Conservation (phyloP, 495 filamentous ascomycete species). For the Staphylotrichum tortipilum region DNA sequence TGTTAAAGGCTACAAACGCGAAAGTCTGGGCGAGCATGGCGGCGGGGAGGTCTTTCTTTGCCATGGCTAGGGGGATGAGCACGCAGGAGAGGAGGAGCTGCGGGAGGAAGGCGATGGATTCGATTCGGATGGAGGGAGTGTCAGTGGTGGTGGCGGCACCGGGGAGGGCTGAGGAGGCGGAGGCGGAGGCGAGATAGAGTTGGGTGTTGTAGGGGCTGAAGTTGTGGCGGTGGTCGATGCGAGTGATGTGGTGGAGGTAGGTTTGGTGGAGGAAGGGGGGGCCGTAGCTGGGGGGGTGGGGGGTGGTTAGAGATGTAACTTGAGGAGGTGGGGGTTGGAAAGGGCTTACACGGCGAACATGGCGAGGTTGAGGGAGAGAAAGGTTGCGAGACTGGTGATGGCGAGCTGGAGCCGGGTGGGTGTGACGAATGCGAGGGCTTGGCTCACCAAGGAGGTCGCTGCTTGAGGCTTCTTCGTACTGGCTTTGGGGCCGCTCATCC, state of each 20-base stretch:
- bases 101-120: conserved; percentile 78
- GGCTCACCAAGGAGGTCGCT: conserved; percentile 8
- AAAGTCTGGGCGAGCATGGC: conserved; percentile 99
- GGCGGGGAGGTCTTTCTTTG: conserved; percentile 70
- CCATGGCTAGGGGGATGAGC: conserved; percentile 67
- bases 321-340: background rate
- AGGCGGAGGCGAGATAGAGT: conserved; percentile 71
- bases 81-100: conserved; percentile 72
- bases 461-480: background rate
- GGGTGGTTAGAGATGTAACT: background rate
- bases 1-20: conserved; percentile 94
- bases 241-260: conserved; percentile 83
- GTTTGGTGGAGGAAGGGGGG: conserved; percentile 75
- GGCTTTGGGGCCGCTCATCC: conserved; percentile 10
- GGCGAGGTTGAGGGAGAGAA: conserved; percentile 56
- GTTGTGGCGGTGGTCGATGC: conserved; percentile 95
- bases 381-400: conserved; percentile 58
- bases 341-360: conserved; percentile 66
- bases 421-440: conserved; percentile 50
- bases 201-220: conserved; percentile 94
- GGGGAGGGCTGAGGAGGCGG: conserved; percentile 20
- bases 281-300: conserved; percentile 46
- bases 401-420: conserved; percentile 51
- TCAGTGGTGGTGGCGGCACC: background rate
- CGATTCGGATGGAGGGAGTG: conserved; percentile 46